Percentiles rank a stretch among this genome's conserved stretches.
Conservation (phyloP, 768 basidiomycete species). For the Leccinum incarnatum region DNA sequence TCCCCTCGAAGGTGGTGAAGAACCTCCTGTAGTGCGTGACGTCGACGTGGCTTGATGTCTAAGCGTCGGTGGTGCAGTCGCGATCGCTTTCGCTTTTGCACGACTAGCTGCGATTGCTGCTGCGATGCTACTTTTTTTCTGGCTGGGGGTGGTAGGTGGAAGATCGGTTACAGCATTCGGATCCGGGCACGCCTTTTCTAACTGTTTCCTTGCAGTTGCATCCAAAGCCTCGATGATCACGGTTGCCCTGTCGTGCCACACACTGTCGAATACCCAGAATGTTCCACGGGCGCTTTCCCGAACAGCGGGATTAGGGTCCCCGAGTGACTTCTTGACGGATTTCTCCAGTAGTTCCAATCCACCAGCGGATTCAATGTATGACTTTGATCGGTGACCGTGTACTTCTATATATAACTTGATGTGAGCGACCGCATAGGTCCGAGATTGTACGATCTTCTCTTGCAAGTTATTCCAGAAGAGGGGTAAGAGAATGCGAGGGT, state of each 20-base stretch:
- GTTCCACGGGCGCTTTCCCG: constrained; percentile 65
- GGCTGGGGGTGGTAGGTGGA: constrained; percentile 51
- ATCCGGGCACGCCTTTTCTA: constrained; percentile 82
- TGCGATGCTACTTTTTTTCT: constrained; percentile 79
- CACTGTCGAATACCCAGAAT: constrained; percentile 77
- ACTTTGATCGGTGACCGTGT: constrained; percentile 64
- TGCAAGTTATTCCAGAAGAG: constrained; percentile 65
- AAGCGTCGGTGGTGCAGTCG: constrained; percentile 74
- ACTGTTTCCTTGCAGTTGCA: constrained; percentile 64
- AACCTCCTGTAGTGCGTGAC: constrained; percentile 49
- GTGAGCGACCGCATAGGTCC: constrained; percentile 66
- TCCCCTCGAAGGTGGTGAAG: constrained; percentile 41
- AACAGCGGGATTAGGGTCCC: constrained; percentile 78
- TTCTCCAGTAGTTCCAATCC: constrained; percentile 73
- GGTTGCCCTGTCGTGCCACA: constrained; percentile 74
- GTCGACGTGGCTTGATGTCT: constrained; percentile 80
- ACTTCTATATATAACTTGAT: constrained; percentile 70
- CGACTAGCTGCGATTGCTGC: constrained; percentile 89
- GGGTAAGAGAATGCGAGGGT: constrained; percentile 65
- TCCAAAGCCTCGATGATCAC: constrained; percentile 69
- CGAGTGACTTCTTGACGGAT: constrained; percentile 66
- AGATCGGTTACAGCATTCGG: constrained; percentile 40
- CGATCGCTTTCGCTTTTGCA: constrained; percentile 82
- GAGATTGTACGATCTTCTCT: constrained; percentile 80
- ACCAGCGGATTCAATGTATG: constrained; percentile 65